Evolutionary conservation across 2,329 filamentous ascomycete genomes (phyloP), one percentile per base, ranked within the genome.

Genomic region (Calonectria henricotiae): DNA sequence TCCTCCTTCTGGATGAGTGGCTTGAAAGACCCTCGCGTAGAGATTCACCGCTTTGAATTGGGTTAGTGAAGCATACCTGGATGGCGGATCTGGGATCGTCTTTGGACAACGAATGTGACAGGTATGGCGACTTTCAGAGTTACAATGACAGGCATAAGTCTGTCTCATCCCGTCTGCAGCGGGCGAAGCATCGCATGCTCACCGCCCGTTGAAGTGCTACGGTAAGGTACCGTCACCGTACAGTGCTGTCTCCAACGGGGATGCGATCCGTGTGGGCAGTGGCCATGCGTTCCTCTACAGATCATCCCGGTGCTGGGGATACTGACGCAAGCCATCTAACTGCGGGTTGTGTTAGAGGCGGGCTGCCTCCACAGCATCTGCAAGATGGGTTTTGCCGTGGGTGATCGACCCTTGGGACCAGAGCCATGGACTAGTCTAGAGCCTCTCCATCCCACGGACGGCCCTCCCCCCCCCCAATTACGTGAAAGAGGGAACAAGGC

Each of bases 281-380:
- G 62, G 62, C 62, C 62, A 54, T 44, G 62, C 49, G 62, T 68
- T 64, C 65, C 65, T 63, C 47, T 17, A 62, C 54, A 61, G 64
- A 60, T 60, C 49, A 68, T 65, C 65, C 63, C 55, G 43, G 47
- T 46, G 37, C 61, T 65, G 41, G 54, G 71, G 61, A 44, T 70
- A 68, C 47, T 65, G 62, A 60, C 62, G 70, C 62, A 73, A 69
- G 69, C 54, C 66, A 68, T 68, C 43, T 68, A 47, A 27, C 73
- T 76, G 75, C 72, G 65, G 73, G 70, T 64, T 67, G 67, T 68
- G 69, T 63, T 66, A 72, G 65, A 62, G 61, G 55, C 62, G 47
- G 64, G 63, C 61, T 46, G 46, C 68, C 72, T 71, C 68, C 73
- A 73, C 71, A 74, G 25, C 64, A 74, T 63, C 74, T 77, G 73